Evolutionary conservation across 768 basidiomycete genomes (phyloP), one percentile per base, ranked within the genome.

Genomic region (Xerocomus brunneocitrinus): DNA sequence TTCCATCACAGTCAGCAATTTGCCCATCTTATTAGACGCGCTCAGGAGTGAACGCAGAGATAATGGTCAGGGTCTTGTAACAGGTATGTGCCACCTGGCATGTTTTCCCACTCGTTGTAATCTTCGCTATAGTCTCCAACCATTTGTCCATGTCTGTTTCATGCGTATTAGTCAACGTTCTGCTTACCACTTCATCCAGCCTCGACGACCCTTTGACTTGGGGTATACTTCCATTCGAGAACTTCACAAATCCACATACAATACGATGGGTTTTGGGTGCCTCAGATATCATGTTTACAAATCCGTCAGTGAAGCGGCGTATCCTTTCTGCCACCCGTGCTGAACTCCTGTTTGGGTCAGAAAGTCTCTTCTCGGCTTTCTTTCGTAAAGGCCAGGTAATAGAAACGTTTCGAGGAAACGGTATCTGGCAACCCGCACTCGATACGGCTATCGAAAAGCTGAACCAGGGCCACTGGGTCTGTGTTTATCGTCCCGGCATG

Each of bases 231-330:
- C 92, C 93, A 0, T 62, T 79, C 24, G 67, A 72, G 35, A 82
- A 76, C 57, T 91, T 85, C 65, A 71, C 85, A 24, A 72, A 71
- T 48, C 70, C 86, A 9, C 72, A 74, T 30, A 82, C 77, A 47
- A 88, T 76, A n/a, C 79, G 95, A 47, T 98, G 95, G 94, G 85
- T 91, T 5, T 79, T 97, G 24, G 95, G 95, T 34, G 92, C 92
- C 9, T 86, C 89, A 7, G 95, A 98, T 53, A 84, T 98, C 65
- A 86, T 95, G 77, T 98, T 97, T 70, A 97, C 91, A 5, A 95
- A 93, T 70, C 84, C 87, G 86, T 91, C 65, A 74, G 86, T 71
- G 19, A 10, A 47, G 16, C 24, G 32, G 45, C 28, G 39, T 56
- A 14, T 43, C 35, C 10, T 52, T 16, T 31, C 14, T 41, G 2